Conservation (phyloP, 306 rosid species). For the Prunus dulcis region DNA sequence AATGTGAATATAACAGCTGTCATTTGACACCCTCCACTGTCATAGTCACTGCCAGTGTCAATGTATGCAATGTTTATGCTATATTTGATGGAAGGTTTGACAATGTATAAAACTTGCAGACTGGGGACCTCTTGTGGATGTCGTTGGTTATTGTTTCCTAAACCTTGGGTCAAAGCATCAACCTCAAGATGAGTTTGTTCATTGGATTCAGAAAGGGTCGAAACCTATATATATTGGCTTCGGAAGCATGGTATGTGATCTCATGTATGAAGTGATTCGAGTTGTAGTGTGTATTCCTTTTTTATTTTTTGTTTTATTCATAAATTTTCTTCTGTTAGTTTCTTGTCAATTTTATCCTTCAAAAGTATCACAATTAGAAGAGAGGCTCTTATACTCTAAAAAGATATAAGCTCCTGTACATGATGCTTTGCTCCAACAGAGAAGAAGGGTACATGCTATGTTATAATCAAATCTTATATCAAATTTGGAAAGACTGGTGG, state of each 20-base stretch:
- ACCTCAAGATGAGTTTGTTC: conserved; percentile 67
- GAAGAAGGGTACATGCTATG: not conserved
- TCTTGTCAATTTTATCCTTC: not conserved
- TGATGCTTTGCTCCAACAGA: not conserved
- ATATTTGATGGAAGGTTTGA: conserved; percentile 27
- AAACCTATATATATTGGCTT: conserved; percentile 90
- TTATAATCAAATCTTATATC: not conserved
- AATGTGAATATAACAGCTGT: not conserved
- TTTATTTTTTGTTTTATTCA: conserved; percentile 6
- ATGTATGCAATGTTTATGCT: conserved; percentile 8
- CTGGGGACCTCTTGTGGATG: conserved; percentile 93
- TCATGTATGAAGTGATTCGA: conserved; percentile 4
- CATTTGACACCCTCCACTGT: conserved; percentile 2
- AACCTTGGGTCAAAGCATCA: conserved; percentile 72
- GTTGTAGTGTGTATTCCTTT: not conserved
- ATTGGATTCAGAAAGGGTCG: conserved; percentile 74
- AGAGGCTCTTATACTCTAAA: too few relatives aligned
- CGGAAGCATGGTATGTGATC: conserved; percentile 89
- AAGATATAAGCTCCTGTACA: not conserved
- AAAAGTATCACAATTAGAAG: not conserved
- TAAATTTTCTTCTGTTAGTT: not conserved
- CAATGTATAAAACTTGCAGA: conserved; percentile 49
- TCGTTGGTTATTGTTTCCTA: conserved; percentile 89
- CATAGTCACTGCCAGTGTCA: not conserved
- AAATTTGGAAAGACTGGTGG: not conserved